A percentile compares a stretch with the other conserved stretches of the same genome.
Evolutionary conservation across 106 monocot genomes (phyloP).

Genomic region (Dendrobium nobile): DNA sequence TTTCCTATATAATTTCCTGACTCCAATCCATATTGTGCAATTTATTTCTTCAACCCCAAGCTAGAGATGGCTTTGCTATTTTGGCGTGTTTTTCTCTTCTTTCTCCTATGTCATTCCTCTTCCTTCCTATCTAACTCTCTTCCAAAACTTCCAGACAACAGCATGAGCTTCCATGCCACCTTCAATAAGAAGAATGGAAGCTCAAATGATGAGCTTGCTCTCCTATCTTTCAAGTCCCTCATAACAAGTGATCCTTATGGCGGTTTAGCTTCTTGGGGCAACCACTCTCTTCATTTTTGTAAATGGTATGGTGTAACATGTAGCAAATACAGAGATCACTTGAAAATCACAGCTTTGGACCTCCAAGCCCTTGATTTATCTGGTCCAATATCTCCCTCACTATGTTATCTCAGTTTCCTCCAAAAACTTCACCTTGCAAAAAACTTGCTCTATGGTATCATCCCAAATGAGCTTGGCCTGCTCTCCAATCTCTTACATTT

Average conservation of each 20-base stretch:
- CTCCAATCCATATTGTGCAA: too few relatives aligned
- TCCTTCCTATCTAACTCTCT: not conserved
- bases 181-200: not conserved
- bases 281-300: conserved; percentile 17
- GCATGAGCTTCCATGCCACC: too few relatives aligned
- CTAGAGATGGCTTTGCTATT: too few relatives aligned
- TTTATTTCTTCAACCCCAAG: too few relatives aligned
- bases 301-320: conserved; percentile 35
- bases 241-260: conserved; percentile 4
- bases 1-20: too few relatives aligned
- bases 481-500: conserved; percentile 11
- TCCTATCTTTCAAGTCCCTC: conserved; percentile 34
- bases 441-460: conserved; percentile 8
- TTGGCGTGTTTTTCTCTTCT: too few relatives aligned
- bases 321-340: not conserved
- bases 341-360: conserved; percentile 14
- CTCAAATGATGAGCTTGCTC: not conserved
- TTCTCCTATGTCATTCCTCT: not conserved
- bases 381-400: conserved; percentile 17
- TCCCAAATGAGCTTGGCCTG: conserved; percentile 19
- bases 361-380: conserved; percentile 13
- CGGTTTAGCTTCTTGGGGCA: conserved; percentile 35
- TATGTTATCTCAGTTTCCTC: conserved; percentile 36
- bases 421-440: conserved; percentile 14
- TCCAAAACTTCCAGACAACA: too few relatives aligned